Evolutionary conservation across 2,329 filamentous ascomycete species (phyloP), one percentile per base, ranked within the genome.

Genomic region (Onygena corvina): DNA sequence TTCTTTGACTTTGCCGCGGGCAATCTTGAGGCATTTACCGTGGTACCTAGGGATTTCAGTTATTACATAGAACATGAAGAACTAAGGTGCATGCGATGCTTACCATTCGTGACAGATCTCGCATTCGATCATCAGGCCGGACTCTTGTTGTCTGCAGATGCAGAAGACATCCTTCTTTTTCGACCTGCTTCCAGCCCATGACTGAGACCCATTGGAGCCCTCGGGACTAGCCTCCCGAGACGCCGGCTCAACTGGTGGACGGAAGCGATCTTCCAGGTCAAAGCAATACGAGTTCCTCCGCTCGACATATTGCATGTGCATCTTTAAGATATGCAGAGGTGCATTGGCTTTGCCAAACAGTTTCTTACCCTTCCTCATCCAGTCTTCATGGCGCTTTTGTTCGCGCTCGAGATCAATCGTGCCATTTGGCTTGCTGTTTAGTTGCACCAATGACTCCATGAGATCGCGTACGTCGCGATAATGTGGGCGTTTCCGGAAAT

Each of bases 61-160:
- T 9, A 47, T 29, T 14, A 34, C 40, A 45, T 14, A 47, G 33
- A 33, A 48, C 21, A 4, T 44, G n/a, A 48, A 52, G 50, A 30
- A 47, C 6, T 38, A 49, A 20, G 6, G 14, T 20, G n/a, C 12
- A 16, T 45, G 42, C 42, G 14, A 38, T 47, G n/a, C 81, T 72
- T 66, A 89, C 92, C 92, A 98, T 71, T 98, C 92, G 61, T 95
- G 90, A 67, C 92, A 98, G 33, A 95, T 75, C 64, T 96, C 92
- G 64, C 92, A 98, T 67, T 98, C 92, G 59, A 98, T 96, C 92
- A 98, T 98, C 84, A 96, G 93, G 47, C 92, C 92, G 31, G 90
- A 88, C 67, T 98, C 92, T 4, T 87, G 79, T 54, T 83, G 86
- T 52, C 92, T 81, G 68, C 92, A 98, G 57, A 98, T 94, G 66